Evolutionary conservation across 2,329 filamentous ascomycete genomes (phyloP).

Genomic region (Orbilia javanica): DNA sequence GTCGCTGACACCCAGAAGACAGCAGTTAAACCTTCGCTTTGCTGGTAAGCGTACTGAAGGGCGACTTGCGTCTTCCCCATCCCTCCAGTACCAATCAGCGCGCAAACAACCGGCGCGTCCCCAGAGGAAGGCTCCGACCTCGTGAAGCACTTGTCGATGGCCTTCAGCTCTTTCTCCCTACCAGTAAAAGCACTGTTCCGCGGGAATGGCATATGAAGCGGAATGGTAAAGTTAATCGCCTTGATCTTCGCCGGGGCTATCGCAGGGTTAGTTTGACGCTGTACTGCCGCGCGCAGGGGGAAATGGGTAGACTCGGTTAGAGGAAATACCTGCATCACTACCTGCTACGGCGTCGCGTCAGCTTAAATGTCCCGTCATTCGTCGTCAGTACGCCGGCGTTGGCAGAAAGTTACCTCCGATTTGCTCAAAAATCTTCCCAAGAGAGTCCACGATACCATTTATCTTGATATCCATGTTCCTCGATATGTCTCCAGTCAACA

Average conservation of each 20-base stretch:
- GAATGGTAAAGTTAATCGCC: neutral
- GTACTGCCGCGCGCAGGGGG: too few species aligned
- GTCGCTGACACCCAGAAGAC: slow-evolving; percentile 61
- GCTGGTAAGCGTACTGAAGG: slow-evolving; percentile 14
- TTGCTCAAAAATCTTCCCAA: slow-evolving; percentile 72
- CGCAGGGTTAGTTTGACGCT: neutral
- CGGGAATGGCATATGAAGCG: slow-evolving; percentile 8
- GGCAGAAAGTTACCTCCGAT: neutral
- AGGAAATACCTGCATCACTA: slow-evolving; percentile 1
- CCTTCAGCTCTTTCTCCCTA: slow-evolving; percentile 10
- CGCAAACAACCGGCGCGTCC: neutral
- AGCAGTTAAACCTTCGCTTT: slow-evolving; percentile 58
- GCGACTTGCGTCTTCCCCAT: slow-evolving; percentile 15
- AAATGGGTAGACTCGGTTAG: neutral
- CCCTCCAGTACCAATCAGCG: too few species aligned
- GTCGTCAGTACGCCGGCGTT: neutral
- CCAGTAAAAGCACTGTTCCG: slow-evolving; percentile 17
- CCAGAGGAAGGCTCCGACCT: slow-evolving; percentile 3
- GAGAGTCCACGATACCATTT: slow-evolving; percentile 79
- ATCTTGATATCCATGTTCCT: slow-evolving; percentile 79
- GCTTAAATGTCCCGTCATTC: neutral
- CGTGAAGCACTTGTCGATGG: neutral
- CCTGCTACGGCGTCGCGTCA: neutral
- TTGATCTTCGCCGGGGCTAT: neutral
- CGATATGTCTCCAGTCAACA: neutral